Evolutionary conservation across 2,329 filamentous ascomycete species (phyloP), one percentile per base, ranked within the genome.

Genomic region (Botrytis squamosa): DNA sequence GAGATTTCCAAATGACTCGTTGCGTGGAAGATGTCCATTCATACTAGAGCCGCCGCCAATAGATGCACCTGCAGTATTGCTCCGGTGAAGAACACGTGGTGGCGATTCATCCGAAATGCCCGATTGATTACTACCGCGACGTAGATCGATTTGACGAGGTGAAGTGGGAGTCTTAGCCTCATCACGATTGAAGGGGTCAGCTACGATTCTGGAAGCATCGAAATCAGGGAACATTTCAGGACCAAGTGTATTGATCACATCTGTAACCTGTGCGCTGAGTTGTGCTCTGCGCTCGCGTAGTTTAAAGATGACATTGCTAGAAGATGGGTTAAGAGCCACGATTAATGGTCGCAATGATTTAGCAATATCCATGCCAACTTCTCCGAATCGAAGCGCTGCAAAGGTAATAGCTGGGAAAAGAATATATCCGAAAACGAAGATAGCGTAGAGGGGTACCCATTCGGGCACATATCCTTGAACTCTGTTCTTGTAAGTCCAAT

Each of bases 161-260:
- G 79, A 77, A 14, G 73, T 73, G 20, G 79, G 79, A 52, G 75
- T 79, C 10, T 63, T 68, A 16, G 66, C 52, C 22, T 73, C 76
- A 40, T 78, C 76, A 20, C 67, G 68, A 25, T 77, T 84, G 76
- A 84, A 83, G 0, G 88, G 84, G 76, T 91, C 88, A 5, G 86
- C 85, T 44, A 95, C 85, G 73, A 96, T 88, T 49, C 93, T 89
- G 20, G 89, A 88, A 75, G 91, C 88, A 79, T 96, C 93, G 80
- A 97, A 99, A 84, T 99, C 96, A n/a, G 94, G 92, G 84, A 97
- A 99, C 85, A 99, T 91, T 81, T 98, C 95, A 0, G 96, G 96
- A 0, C 96, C 96, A 20, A 99, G 90, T 29, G 93, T 94, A 83
- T 99, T 98, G 86, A 99, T 97, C 65, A 97, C 87, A 4, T 96